Evolutionary conservation across 2,329 filamentous ascomycete species (phyloP).

Genomic region (Cercospora nicotianae): DNA sequence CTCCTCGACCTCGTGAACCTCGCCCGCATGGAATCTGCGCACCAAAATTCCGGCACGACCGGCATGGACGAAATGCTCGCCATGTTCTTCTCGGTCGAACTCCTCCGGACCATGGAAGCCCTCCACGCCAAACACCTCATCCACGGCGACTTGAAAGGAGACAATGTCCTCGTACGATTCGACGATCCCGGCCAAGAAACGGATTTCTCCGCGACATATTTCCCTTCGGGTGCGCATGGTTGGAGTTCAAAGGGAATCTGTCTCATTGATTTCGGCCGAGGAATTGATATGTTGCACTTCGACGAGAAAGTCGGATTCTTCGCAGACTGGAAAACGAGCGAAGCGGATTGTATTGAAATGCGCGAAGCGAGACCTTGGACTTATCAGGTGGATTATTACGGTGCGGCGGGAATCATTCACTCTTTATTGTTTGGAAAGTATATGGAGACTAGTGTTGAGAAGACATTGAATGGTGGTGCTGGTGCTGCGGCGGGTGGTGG

Average conservation of each 20-base stretch:
- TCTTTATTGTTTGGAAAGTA: constrained; percentile 91
- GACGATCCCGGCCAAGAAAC: constrained; percentile 50
- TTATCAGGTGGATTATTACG: constrained; percentile 95
- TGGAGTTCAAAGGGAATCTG: constrained; percentile 79
- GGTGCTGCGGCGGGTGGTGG: constrained; percentile 42
- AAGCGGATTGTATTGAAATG: constrained; percentile 93
- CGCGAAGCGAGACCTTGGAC: constrained; percentile 93
- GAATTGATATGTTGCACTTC: constrained; percentile 90
- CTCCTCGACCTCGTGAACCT: constrained; percentile 92
- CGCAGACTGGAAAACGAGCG: constrained; percentile 88
- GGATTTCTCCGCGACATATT: constrained; percentile 65
- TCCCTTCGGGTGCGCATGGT: constrained; percentile 69
- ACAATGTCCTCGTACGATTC: constrained; percentile 90
- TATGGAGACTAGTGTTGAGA: constrained; percentile 69
- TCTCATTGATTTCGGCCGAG: constrained; percentile 92
- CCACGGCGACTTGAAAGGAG: constrained; percentile 91
- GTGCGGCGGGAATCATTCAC: constrained; percentile 84
- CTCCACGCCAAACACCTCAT: constrained; percentile 77
- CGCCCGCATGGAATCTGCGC: constrained; percentile 58
- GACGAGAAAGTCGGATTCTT: constrained; percentile 76
- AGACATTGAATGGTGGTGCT: constrained; percentile 49
- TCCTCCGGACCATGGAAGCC: constrained; percentile 85
- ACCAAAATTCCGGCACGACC: constrained; percentile 44
- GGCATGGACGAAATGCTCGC: constrained; percentile 87
- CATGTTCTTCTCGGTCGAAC: constrained; percentile 94